Evolutionary conservation across 768 basidiomycete species (phyloP).

Genomic region (Trametopsis cervina): DNA sequence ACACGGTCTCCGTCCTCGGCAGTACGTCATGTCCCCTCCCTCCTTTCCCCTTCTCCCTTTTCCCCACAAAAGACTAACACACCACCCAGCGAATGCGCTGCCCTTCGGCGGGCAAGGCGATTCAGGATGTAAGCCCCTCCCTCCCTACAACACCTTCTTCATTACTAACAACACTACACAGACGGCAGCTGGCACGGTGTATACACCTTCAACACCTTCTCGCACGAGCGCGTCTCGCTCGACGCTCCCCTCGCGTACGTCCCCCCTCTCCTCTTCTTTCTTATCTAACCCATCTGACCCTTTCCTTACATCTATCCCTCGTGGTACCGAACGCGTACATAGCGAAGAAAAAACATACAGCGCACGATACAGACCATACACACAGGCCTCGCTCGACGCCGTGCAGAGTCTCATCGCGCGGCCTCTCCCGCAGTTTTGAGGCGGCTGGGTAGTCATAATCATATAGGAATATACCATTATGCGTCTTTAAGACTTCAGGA

Average conservation of each 20-base stretch:
- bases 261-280: not conserved
- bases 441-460: too few relatives aligned
- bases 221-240: slow-evolving; percentile 17
- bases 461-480: too few relatives aligned
- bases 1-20: slow-evolving; percentile 45
- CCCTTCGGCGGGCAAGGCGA: slow-evolving; percentile 53
- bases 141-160: not conserved
- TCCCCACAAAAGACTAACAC: slow-evolving; percentile 7
- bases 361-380: not conserved
- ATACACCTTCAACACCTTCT: slow-evolving; percentile 40
- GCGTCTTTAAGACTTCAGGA: too few relatives aligned
- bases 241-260: slow-evolving; percentile 18
- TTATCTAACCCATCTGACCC: not conserved
- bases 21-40: slow-evolving; percentile 29
- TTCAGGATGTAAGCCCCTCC: slow-evolving; percentile 51
- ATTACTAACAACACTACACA: slow-evolving; percentile 15
- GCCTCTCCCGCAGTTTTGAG: too few relatives aligned
- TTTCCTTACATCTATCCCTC: not conserved
- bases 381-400: too few relatives aligned
- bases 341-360: not conserved
- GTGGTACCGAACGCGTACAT: too few relatives aligned
- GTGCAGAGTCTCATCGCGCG: too few relatives aligned
- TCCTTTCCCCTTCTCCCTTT: not conserved
- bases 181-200: slow-evolving; percentile 49
- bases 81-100: slow-evolving; percentile 27